phyloP scores from a whole-genome alignment of 148 eudicot genomes.

The Cornus controversa region DNA sequence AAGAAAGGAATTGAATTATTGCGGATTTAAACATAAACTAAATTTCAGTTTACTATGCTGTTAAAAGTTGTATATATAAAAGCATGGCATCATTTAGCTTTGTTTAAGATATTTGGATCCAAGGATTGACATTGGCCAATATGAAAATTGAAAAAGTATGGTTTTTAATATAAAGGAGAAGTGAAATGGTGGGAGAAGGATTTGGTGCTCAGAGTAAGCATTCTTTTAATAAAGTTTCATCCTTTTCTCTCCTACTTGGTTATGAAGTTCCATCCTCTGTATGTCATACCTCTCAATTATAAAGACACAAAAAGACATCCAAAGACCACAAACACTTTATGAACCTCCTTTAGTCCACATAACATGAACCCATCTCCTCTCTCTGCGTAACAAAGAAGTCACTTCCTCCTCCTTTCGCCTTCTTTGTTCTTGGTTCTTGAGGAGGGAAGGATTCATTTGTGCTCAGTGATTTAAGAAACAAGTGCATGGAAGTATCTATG shows the following conservation, averaged over 20 bases:
- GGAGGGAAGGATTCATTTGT: background rate
- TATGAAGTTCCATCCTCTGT: background rate
- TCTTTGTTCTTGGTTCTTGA: background rate
- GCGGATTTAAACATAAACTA: too few relatives aligned
- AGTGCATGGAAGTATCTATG: background rate
- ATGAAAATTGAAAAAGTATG: background rate
- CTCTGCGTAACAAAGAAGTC: too few relatives aligned
- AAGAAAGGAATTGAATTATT: too few relatives aligned
- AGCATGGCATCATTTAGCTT: background rate
- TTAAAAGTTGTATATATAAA: background rate
- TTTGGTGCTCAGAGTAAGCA: slow-evolving; percentile 21
- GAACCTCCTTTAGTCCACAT: background rate
- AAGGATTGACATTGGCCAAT: too few relatives aligned
- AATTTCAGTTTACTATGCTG: background rate
- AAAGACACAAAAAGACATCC: slow-evolving; percentile 1
- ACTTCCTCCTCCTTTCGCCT: background rate
- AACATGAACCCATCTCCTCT: background rate
- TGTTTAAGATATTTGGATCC: background rate
- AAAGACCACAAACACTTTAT: background rate
- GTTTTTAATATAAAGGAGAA: background rate
- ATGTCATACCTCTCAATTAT: background rate
- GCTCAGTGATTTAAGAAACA: background rate
- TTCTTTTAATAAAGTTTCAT: slow-evolving; percentile 6
- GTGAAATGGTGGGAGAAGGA: slow-evolving; percentile 12
- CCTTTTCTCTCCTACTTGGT: background rate